Base-by-base conservation (phyloP, 2,329 filamentous ascomycete species). In the Epichloe bromicola region DNA sequence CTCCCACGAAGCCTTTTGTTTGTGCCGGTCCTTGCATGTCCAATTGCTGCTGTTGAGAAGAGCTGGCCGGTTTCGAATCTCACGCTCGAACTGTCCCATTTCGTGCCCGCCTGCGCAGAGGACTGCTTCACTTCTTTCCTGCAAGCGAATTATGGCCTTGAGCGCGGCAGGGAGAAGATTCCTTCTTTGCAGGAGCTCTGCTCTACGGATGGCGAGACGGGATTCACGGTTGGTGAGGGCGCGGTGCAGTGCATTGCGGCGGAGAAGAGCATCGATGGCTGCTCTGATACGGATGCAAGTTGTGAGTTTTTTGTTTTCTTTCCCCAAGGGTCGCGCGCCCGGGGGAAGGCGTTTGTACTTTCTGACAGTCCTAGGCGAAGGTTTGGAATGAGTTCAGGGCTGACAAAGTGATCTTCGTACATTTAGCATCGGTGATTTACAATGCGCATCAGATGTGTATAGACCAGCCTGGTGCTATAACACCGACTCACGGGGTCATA, bases 161-260 rank as follows among this genome's bases (percentile, higher is more conserved):
- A 63, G 47, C 61, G 63, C 46, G 85, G 82, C 59, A 70, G 71
- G 33, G 60, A 65, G 36, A 66, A 65, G 36, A 66, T 67, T 14
- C 70, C 74, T 11, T 72, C 81, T 26, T 63, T 87, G 57, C 67
- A 73, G 59, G 87, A 82, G 57, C 70, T 88, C 6, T 89, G 85
- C 63, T 73, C 74, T 38, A 71, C 73, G 52, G 70, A 71, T 36
- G 82, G 82, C 8, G 66, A 64, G 12, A 75, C 75, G 33, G 82
- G 80, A 10, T 83, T 81, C 58, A 88, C 85, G 1, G 60, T 88
- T 46, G 84, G 83, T n/a, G 85, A 88, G 66, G 84, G 75, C 11
- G 82, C 80, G 4, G 66, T 87, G 55, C 77, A 83, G 60, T 89
- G 85, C 63, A 74, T 86, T 36, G 69, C 76, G 8, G 77, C 77